Evolutionary conservation across 2,329 filamentous ascomycete genomes (phyloP).

Genomic region (Penicillium rolfsii): DNA sequence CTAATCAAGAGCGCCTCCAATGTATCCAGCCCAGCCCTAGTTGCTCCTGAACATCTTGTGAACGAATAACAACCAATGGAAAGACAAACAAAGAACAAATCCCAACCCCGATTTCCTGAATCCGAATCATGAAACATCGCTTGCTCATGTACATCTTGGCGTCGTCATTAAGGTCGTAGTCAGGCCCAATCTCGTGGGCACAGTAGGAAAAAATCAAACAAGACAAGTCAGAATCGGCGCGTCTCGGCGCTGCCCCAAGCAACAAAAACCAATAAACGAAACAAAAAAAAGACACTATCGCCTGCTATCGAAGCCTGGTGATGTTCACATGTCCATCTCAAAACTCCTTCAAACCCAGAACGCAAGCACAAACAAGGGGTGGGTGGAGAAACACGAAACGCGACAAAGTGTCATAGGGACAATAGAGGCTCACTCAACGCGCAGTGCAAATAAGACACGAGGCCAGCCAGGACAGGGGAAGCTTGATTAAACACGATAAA

Average conservation of each 20-base stretch:
- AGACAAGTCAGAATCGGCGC: conserved; percentile 28
- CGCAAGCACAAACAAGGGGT: conserved; percentile 18
- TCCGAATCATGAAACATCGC: conserved; percentile 41
- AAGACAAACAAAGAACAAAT: conserved; percentile 22
- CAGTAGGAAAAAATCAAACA: conserved; percentile 24
- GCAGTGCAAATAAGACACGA: not conserved
- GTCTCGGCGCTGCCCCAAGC: conserved; percentile 28
- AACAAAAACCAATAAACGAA: conserved; percentile 29
- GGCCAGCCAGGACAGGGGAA: not conserved
- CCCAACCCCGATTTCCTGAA: conserved; percentile 30
- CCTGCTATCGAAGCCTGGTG: conserved; percentile 26
- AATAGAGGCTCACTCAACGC: not conserved
- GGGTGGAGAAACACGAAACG: conserved; percentile 11
- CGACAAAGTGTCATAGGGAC: not conserved
- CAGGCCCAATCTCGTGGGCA: conserved; percentile 36
- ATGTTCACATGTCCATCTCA: conserved; percentile 17
- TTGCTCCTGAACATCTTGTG: not conserved
- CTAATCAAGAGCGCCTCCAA: conserved; percentile 28
- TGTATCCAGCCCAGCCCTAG: conserved; percentile 20
- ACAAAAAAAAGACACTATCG: conserved; percentile 25
- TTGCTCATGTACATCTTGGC: conserved; percentile 47
- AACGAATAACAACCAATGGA: conserved; percentile 14
- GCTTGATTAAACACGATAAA: not conserved
- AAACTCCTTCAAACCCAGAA: conserved; percentile 29
- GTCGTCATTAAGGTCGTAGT: conserved; percentile 45